phyloP scores from a whole-genome alignment of 371 early-diverging fungal species.

The Entomophthora muscae region DNA sequence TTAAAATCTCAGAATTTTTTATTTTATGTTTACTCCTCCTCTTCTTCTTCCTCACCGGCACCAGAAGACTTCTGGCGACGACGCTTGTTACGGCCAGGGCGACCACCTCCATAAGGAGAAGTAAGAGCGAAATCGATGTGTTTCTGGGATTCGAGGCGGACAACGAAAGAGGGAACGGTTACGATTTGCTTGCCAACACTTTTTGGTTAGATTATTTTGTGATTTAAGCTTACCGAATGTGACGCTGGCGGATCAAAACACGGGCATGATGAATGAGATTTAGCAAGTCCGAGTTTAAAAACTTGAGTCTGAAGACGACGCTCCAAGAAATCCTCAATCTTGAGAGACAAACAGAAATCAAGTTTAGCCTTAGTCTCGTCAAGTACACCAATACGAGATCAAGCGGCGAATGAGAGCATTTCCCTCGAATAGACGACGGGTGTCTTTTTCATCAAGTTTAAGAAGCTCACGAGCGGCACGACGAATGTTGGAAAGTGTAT shows the following conservation, averaged over 20 bases:
- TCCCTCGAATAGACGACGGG: constrained; percentile 97
- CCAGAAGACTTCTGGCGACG: constrained; percentile 56
- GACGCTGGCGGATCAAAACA: constrained; percentile 95
- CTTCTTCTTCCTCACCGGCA: constrained; percentile 42
- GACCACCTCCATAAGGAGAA: constrained; percentile 97
- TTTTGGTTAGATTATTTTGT: constrained; percentile 1
- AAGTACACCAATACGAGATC: constrained; percentile 95
- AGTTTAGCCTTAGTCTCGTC: constrained; percentile 94
- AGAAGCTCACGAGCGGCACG: constrained; percentile 99
- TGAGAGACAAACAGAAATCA: constrained; percentile 97
- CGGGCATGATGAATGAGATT: constrained; percentile 99
- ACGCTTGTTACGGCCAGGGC: constrained; percentile 94
- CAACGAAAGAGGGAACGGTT: constrained; percentile 90
- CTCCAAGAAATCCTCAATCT: constrained; percentile 98
- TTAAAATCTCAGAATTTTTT: neutral
- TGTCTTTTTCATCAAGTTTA: constrained; percentile 93
- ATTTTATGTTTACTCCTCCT: constrained; percentile 22
- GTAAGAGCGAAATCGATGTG: constrained; percentile 97
- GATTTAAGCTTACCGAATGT: constrained; percentile 66
- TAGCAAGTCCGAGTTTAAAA: constrained; percentile 97
- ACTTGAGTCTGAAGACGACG: constrained; percentile 99
- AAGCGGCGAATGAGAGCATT: constrained; percentile 97
- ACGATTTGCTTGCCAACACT: constrained; percentile 98
- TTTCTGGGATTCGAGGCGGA: constrained; percentile 83
- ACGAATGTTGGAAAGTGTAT: constrained; percentile 97